Base-by-base conservation (phyloP, 1,284 basidiomycete species). In the Vanrija sp. region DNA sequence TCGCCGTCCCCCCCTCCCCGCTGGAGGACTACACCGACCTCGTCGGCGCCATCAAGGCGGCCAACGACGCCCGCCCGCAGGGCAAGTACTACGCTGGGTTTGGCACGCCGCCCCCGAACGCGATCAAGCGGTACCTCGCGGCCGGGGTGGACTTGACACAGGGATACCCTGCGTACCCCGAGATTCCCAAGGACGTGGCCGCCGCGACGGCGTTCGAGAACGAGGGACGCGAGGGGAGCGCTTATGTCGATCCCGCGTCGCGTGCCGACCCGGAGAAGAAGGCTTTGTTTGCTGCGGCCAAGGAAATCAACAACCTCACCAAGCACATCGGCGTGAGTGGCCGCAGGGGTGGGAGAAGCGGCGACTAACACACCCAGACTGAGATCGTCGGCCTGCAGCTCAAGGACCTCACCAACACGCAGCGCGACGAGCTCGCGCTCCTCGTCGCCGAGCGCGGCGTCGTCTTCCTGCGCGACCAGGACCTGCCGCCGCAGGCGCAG, bases 371-470 rank as follows among this genome's bases (percentile, higher is more conserved):
- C 7, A 2, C 15, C 14, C 21, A 39, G 34, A 34, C 83, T 7
- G 89, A 91, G 69, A 81, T 93, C 45, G 78, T 75, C 43, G 89
- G 88, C 9, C 74, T 93, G 44, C 84, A 85, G 66, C 82, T 93
- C n/a, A 80, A 81, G 15, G 67, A 79, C 43, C 80, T 93, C 42
- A 83, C 84, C 26, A 18, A 18, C 7, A n/a, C 9, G 40, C n/a
- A n/a, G 7, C 40, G 40, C 40, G 58, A 56, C 23, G 85, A 93
- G 68, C 78, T 93, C 39, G 89, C 91, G 1, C 78, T 90, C 39
- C 85, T 87, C 82, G 87, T 91, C 15, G 88, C 90, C 10, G 81
- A 85, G 58, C 80, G 89, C 47, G 90, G 90, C 19, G 75, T 92
- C 28, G 74, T 89, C 43, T 63, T 65, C 49, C 67, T 77, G 47